A percentile compares a stretch with the other conserved stretches of the same genome.
phyloP scores from a whole-genome alignment of 768 basidiomycete species.

The Rhizopogon vesiculosus region DNA sequence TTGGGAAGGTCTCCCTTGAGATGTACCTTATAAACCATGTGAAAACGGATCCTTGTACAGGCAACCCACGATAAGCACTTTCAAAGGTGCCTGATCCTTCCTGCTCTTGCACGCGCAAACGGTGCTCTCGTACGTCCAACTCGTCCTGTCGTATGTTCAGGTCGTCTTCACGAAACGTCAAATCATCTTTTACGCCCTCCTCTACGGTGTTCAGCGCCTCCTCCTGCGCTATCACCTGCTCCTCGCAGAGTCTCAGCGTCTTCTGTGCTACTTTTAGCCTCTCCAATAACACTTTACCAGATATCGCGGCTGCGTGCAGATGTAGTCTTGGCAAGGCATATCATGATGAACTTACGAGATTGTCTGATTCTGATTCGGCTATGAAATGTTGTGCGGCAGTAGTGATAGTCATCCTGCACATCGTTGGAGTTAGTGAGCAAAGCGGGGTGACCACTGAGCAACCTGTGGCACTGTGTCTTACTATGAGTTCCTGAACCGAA shows the following conservation, averaged over 20 bases:
- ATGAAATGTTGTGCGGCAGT: not conserved
- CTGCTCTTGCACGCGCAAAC: not conserved
- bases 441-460: too few species aligned
- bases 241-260: not conserved
- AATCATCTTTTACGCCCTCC: constrained; percentile 1
- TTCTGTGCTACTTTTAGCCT: not conserved
- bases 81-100: not conserved
- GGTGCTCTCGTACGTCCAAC: not conserved
- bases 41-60: too few species aligned
- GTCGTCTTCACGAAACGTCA: not conserved
- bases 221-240: not conserved
- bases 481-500: not conserved
- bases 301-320: not conserved
- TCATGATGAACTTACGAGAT: not conserved
- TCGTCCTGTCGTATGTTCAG: not conserved
- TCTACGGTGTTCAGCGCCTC: not conserved
- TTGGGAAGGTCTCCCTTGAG: too few species aligned
- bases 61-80: too few species aligned
- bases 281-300: not conserved
- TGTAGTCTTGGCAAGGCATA: not conserved
- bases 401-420: not conserved
- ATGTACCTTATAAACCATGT: too few species aligned
- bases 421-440: not conserved
- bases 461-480: not conserved
- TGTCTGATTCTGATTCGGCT: not conserved